Evolutionary conservation across 2,329 filamentous ascomycete genomes (phyloP), one percentile per base, ranked within the genome.

Genomic region (Sporothrix protearum): DNA sequence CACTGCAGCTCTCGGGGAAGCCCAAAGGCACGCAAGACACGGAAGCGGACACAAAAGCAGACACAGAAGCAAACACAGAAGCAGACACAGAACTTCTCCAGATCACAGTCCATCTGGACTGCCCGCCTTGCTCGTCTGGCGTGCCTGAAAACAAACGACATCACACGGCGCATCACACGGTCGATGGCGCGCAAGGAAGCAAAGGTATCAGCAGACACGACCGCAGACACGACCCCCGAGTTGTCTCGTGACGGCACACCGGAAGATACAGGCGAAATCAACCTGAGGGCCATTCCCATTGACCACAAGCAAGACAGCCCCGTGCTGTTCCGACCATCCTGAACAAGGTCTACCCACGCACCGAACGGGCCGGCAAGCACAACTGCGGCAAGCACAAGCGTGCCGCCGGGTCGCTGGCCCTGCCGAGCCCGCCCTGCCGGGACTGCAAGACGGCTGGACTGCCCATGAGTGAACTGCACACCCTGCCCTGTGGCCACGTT

Each of bases 401-500:
- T 25, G 33, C 22, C 30, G 19, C 33, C 39, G 51, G 30, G 7
- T 6, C 2, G 1, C 8, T 63, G 33, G 12, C 36, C 3, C 30
- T 55, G 10, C 22, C 3, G 14, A 73, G 72, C 61, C 66, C 45
- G 10, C 30, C 1, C 22, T 74, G 73, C 67, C 69, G 70, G 47
- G 67, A 67, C 66, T 74, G 74, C 67, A 4, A 25, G 3, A 8
- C 22, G 9, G 16, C 4, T 1, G 16, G 14, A 1, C 3, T 28
- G 14, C n/a, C 55, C 0, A 7, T 10, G 1, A 39, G 28, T 0
- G 39, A 6, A 3, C 25, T 71, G 68, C 73, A 74, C 69, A 3
- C 6, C 2, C 72, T 75, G 30, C 39, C 63, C 0, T 75, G 74
- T 42, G 73, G 70, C 39, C 74, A 75, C 30, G 68, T 36, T 3